Evolutionary conservation across 805 yeast genomes (phyloP).

Genomic region (Diddensiella transvaalensis): DNA sequence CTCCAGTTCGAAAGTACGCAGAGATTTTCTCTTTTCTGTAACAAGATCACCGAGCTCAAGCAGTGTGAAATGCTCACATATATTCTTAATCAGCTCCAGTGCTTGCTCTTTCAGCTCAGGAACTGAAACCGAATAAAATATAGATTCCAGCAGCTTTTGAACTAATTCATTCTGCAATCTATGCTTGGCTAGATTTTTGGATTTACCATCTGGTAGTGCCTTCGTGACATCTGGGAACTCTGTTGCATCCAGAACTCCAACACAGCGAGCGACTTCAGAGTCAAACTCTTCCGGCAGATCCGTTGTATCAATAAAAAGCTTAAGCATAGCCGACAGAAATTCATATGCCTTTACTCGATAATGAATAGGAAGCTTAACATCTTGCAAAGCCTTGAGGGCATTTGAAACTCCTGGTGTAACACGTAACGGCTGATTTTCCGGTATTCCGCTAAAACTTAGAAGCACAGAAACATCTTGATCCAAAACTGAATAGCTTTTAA

Average conservation of each 20-base stretch:
- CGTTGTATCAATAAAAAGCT: slow-evolving; percentile 60
- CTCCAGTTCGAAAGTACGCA: slow-evolving; percentile 64
- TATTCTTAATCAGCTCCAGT: slow-evolving; percentile 50
- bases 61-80: slow-evolving; percentile 76
- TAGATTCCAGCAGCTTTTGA: slow-evolving; percentile 58
- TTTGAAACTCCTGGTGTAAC: slow-evolving; percentile 79
- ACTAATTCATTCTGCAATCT: slow-evolving; percentile 56
- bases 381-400: slow-evolving; percentile 72
- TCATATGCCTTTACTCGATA: slow-evolving; percentile 76
- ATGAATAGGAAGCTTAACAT: slow-evolving; percentile 51
- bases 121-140: slow-evolving; percentile 74
- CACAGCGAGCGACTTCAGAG: slow-evolving; percentile 19
- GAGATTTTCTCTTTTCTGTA: slow-evolving; percentile 60
- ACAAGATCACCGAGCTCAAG: slow-evolving; percentile 73
- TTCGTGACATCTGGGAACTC: slow-evolving; percentile 39
- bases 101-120: slow-evolving; percentile 73
- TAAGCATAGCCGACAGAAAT: slow-evolving; percentile 61
- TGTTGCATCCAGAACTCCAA: slow-evolving; percentile 34
- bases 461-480: slow-evolving; percentile 69
- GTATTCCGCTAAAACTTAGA: slow-evolving; percentile 67
- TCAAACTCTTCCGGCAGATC: slow-evolving; percentile 44
- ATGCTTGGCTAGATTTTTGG: slow-evolving; percentile 25
- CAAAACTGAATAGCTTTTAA: slow-evolving; percentile 46
- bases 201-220: slow-evolving; percentile 20
- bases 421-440: slow-evolving; percentile 61